Conservation (phyloP, 108 stramenopile genomes). For the Cyclotella baltica region DNA sequence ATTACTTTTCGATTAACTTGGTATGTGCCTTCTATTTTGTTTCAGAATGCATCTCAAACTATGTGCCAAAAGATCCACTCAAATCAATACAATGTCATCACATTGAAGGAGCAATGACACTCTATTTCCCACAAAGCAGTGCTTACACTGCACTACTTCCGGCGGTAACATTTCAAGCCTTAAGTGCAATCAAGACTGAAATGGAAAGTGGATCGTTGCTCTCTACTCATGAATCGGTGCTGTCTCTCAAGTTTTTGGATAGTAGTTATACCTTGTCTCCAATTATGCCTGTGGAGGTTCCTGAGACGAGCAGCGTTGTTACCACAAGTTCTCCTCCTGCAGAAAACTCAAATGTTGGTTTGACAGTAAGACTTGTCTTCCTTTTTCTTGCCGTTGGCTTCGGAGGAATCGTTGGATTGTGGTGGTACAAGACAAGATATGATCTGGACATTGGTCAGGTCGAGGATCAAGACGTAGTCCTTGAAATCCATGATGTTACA, state of each 20-base stretch:
- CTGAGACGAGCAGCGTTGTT: background rate
- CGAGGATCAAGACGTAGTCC: background rate
- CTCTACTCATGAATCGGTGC: conserved; percentile 22
- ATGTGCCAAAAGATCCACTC: conserved; percentile 19
- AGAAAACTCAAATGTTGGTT: conserved; percentile 4
- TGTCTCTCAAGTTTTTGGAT: conserved; percentile 39
- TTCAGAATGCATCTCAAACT: conserved; percentile 30
- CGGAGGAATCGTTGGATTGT: background rate
- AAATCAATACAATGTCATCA: conserved; percentile 23
- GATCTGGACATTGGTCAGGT: background rate
- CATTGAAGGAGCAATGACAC: conserved; percentile 43
- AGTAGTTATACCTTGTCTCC: conserved; percentile 34
- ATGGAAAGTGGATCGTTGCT: conserved; percentile 33
- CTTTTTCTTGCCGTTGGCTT: background rate
- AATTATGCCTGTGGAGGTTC: background rate
- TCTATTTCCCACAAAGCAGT: conserved; percentile 40
- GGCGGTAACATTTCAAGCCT: conserved; percentile 12
- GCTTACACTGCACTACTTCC: conserved; percentile 12
- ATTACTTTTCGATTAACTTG: too few species aligned
- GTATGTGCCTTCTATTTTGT: background rate
- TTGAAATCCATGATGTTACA: conserved; percentile 18
- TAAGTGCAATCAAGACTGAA: conserved; percentile 33
- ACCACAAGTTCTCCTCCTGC: too few species aligned
- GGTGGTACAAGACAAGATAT: background rate
- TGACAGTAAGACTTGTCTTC: conserved; percentile 16